Evolutionary conservation across 2,329 filamentous ascomycete species (phyloP).

Genomic region (Monilinia fructigena): DNA sequence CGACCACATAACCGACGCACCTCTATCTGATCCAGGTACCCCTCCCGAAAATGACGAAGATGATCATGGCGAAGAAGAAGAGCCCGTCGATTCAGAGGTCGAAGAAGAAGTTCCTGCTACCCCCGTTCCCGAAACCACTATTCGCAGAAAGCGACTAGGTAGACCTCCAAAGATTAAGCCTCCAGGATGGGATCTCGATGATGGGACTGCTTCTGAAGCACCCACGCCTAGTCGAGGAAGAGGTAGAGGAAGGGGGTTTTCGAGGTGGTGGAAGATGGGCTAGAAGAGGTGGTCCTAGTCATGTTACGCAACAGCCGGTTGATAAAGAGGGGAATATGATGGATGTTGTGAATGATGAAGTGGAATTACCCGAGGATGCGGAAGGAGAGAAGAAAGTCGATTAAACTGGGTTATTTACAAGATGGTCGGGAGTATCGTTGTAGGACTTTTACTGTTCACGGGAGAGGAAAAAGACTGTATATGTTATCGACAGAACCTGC

Average conservation of each 20-base stretch:
- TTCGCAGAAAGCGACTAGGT: conserved; percentile 73
- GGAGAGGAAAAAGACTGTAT: conserved; percentile 82
- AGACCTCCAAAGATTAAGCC: conserved; percentile 82
- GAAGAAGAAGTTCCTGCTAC: conserved; percentile 44
- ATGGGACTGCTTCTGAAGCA: conserved; percentile 49
- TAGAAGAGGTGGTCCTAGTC: conserved; percentile 65
- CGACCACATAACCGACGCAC: conserved; percentile 46
- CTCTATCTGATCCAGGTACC: conserved; percentile 35
- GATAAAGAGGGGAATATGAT: conserved; percentile 93
- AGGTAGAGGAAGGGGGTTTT: conserved; percentile 62
- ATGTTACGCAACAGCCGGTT: conserved; percentile 78
- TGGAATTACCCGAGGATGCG: conserved; percentile 79
- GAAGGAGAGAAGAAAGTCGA: conserved; percentile 94
- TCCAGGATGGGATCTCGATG: conserved; percentile 68
- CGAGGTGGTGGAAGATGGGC: conserved; percentile 64
- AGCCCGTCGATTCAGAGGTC: conserved; percentile 38
- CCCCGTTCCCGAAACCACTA: conserved; percentile 46
- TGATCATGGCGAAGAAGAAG: conserved; percentile 43
- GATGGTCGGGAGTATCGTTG: conserved; percentile 91
- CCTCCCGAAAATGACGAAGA: conserved; percentile 40
- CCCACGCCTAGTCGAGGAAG: conserved; percentile 49
- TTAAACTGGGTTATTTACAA: conserved; percentile 75
- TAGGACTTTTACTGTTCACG: conserved; percentile 87
- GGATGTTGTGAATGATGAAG: conserved; percentile 89
- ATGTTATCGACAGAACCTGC: conserved; percentile 98